Percentiles rank a stretch among this genome's conserved stretches.
phyloP scores from a whole-genome alignment of 257 asterid genomes.

The Nicotiana tabacum region DNA sequence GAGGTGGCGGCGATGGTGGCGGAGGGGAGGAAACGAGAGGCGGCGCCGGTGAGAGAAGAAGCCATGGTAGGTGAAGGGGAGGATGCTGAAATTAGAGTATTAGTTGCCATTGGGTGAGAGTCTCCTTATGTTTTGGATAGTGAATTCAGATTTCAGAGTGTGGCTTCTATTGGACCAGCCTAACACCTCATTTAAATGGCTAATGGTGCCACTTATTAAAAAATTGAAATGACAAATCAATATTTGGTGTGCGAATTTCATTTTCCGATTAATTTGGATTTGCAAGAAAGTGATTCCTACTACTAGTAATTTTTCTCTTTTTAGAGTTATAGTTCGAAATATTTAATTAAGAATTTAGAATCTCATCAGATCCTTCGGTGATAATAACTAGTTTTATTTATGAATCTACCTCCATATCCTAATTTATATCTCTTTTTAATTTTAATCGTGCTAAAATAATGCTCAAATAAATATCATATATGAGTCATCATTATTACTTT shows the following conservation, averaged over 20 bases:
- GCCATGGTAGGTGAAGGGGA: constrained; percentile 23
- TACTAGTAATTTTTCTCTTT: too few species aligned
- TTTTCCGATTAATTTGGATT: too few species aligned
- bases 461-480: neutral
- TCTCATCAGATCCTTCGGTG: neutral
- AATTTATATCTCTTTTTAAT: too few species aligned
- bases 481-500: neutral
- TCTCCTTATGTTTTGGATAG: constrained; percentile 3
- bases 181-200: neutral
- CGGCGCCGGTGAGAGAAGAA: constrained; percentile 48
- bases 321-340: too few species aligned
- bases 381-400: too few species aligned
- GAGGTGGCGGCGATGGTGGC: constrained; percentile 27
- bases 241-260: too few species aligned
- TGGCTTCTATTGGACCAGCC: neutral
- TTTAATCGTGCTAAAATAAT: neutral
- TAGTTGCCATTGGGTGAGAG: neutral
- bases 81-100: neutral
- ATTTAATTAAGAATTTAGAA: too few species aligned
- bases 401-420: too few species aligned
- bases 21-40: constrained; percentile 43
- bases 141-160: neutral
- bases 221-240: neutral
- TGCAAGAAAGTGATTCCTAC: too few species aligned
- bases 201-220: neutral